Conservation (phyloP, 345 rosid species). For the Citrus unshiu region DNA sequence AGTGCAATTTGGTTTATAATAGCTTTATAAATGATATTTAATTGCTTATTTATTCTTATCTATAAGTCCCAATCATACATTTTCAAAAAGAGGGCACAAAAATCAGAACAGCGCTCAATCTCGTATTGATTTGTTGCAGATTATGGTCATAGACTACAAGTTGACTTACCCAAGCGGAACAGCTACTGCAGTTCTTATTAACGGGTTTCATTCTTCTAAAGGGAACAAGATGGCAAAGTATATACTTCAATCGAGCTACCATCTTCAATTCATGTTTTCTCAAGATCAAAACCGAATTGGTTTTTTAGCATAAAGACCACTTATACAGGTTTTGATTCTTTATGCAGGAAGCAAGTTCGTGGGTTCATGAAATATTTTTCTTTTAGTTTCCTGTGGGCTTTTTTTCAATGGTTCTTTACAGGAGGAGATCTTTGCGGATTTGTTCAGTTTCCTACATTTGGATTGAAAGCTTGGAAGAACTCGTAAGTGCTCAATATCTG, state of each 20-base stretch:
- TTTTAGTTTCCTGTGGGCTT: slow-evolving; percentile 70
- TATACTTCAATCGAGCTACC: slow-evolving; percentile 18
- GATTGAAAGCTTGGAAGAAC: slow-evolving; percentile 73
- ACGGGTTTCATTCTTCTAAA: slow-evolving; percentile 76
- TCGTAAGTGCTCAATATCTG: slow-evolving; percentile 43
- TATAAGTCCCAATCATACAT: no score
- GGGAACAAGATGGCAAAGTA: slow-evolving; percentile 67
- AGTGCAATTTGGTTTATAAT: no score
- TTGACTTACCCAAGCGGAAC: slow-evolving; percentile 85
- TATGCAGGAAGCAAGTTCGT: slow-evolving; percentile 73
- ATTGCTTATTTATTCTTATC: no score
- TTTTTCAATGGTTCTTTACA: slow-evolving; percentile 81
- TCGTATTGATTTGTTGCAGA: slow-evolving; percentile 30
- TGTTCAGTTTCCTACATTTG: slow-evolving; percentile 75
- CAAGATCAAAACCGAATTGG: not conserved
- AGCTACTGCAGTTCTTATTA: slow-evolving; percentile 87
- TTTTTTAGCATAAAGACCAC: not conserved
- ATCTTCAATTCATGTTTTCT: not conserved
- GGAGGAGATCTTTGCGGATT: slow-evolving; percentile 74
- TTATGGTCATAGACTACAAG: slow-evolving; percentile 85
- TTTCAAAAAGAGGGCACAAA: no score
- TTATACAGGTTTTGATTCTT: not conserved
- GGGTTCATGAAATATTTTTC: slow-evolving; percentile 67
- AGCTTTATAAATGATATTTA: no score
- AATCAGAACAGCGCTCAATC: no score